Evolutionary conservation across 768 basidiomycete genomes (phyloP).

Genomic region (Phylloporus sp.): DNA sequence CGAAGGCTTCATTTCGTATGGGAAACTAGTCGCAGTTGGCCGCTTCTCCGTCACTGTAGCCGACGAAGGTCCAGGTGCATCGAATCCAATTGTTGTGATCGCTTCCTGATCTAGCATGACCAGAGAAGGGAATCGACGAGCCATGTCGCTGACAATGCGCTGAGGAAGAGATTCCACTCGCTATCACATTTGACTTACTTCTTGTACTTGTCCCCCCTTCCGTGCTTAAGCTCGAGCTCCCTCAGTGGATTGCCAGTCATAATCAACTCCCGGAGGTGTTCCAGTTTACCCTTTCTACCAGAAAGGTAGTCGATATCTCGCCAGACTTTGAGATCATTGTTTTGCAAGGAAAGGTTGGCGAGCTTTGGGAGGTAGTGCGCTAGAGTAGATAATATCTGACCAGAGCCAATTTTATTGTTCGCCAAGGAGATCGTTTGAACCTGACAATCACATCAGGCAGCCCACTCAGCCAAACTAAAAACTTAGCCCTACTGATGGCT

Average conservation of each 20-base stretch:
- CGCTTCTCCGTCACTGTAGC: constrained; percentile 35
- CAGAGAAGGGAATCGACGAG: constrained; percentile 75
- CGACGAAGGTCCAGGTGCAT: constrained; percentile 56
- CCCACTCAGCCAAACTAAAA: background rate
- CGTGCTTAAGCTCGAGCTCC: constrained; percentile 53
- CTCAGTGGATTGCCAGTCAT: constrained; percentile 74
- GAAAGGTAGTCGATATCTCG: constrained; percentile 69
- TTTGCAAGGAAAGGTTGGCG: constrained; percentile 74
- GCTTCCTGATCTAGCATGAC: constrained; percentile 82
- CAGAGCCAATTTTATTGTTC: constrained; percentile 63
- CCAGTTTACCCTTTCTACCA: constrained; percentile 52
- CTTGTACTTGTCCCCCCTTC: constrained; percentile 61
- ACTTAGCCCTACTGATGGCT: constrained; percentile 55
- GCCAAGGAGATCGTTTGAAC: constrained; percentile 83
- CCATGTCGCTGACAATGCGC: constrained; percentile 58
- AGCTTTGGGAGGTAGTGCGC: constrained; percentile 75
- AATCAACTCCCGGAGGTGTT: constrained; percentile 67
- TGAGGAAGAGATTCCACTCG: background rate
- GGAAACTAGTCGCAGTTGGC: constrained; percentile 70
- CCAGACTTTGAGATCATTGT: constrained; percentile 66
- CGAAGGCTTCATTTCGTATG: constrained; percentile 66
- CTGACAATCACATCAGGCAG: constrained; percentile 30
- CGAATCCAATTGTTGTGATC: constrained; percentile 74
- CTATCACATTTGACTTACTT: constrained; percentile 42
- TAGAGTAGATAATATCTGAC: constrained; percentile 57